Base-by-base conservation (phyloP, 306 rosid genomes). In the Pterocarpus santalinus region DNA sequence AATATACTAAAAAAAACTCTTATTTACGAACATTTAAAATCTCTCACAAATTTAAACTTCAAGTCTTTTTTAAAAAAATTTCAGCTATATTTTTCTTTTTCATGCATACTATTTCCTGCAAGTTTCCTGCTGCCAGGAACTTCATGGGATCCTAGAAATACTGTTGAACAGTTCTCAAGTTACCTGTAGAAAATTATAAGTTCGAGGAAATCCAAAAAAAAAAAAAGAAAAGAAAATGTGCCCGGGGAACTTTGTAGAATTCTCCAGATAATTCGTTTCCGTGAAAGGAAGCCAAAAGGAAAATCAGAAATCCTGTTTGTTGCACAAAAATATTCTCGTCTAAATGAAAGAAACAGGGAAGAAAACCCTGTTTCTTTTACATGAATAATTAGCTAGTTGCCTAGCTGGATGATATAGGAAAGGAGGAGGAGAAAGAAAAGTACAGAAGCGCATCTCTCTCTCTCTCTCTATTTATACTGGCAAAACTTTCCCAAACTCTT, bases 311-410 rank as follows among this genome's bases (percentile, higher is more conserved):
- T 41, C 36, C n/a, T 38, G 13, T 52, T 43, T n/a, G 7, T 5
- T 30, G 55, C 16, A 71, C 52, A 34, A 17, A 61, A 61, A 81
- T 11, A 47, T 56, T 81, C 36, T 73, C 38, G 8, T 60, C 58
- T 22, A 58, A 75, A 47, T 15, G 49, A 67, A 61, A 69, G 3
- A 82, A 69, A 82, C 69, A 76, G 62, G 62, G 77, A 38, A 75
- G 56, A 61, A 76, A 68, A 60, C 81, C 81, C 65, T 68, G 72
- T 75, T 68, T 81, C 63, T 9, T 56, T 73, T 73, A 35, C 36
- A 56, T 39, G 67, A 30, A 13, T 52, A 67, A 66, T 8, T 58
- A 47, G 62, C 38, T 34, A 47, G 35, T 22, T 22, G 28, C 28
- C 28, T 8, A n/a, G 30, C 46, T 8, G 15, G 34, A 34, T 8